Conservation (phyloP, 495 filamentous ascomycete species). For the Thermochaetoides thermophila region DNA sequence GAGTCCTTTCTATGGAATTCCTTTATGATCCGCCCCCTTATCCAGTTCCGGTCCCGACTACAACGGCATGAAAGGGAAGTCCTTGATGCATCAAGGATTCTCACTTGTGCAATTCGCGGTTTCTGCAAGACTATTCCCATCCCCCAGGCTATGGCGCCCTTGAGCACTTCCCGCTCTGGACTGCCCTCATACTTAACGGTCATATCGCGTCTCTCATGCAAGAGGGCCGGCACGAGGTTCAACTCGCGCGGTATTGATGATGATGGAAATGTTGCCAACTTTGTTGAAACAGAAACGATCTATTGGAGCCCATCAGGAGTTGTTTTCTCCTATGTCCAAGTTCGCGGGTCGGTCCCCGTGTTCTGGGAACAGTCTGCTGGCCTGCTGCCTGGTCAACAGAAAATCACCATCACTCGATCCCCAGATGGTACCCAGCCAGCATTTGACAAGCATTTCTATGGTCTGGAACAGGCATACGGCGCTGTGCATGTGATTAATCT, state of each 20-base stretch:
- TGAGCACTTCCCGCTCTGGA: constrained; percentile 48
- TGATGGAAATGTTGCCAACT: constrained; percentile 93
- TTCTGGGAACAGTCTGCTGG: constrained; percentile 94
- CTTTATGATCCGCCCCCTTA: constrained; percentile 88
- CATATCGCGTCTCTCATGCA: constrained; percentile 82
- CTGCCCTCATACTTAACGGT: constrained; percentile 71
- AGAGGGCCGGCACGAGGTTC: constrained; percentile 86
- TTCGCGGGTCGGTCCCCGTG: constrained; percentile 80
- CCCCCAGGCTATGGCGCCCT: constrained; percentile 40
- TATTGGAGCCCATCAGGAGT: constrained; percentile 62
- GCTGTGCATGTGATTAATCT: constrained; percentile 84
- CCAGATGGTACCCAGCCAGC: constrained; percentile 85
- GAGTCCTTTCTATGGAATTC: constrained; percentile 92
- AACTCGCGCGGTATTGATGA: constrained; percentile 95
- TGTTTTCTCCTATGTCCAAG: constrained; percentile 86
- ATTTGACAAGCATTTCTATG: constrained; percentile 86
- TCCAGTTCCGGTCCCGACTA: constrained; percentile 72
- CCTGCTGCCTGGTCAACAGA: constrained; percentile 83
- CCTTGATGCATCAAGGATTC: constrained; percentile 69
- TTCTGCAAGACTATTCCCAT: constrained; percentile 76
- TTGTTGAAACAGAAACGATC: constrained; percentile 48
- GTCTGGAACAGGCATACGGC: constrained; percentile 70
- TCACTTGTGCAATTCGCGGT: constrained; percentile 88
- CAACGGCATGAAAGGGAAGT: constrained; percentile 52
- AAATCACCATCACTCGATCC: constrained; percentile 80